Evolutionary conservation across 768 basidiomycete genomes (phyloP).

Genomic region (Psilocybe cyanescens): DNA sequence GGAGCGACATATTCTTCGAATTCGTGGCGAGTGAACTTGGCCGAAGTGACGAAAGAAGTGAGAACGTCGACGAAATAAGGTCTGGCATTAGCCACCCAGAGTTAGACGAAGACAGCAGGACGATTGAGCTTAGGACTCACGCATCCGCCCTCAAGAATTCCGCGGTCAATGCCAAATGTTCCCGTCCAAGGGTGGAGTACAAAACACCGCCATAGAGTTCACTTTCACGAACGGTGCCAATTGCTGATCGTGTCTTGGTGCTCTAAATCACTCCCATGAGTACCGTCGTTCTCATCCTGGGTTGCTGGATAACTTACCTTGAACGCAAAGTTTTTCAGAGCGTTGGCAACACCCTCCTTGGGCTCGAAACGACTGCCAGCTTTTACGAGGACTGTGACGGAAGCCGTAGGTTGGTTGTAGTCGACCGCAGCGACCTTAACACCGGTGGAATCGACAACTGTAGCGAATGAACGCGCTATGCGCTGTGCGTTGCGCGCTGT

Average conservation of each 20-base stretch:
- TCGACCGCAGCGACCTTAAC: conserved; percentile 89
- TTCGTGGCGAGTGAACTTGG: conserved; percentile 81
- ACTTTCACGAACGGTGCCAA: conserved; percentile 89
- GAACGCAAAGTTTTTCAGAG: conserved; percentile 98
- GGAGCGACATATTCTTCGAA: conserved; percentile 76
- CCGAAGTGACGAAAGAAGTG: conserved; percentile 79
- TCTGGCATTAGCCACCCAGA: conserved; percentile 44
- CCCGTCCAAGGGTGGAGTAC: conserved; percentile 81
- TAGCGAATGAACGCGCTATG: conserved; percentile 76
- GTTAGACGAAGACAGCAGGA: background rate
- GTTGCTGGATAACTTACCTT: conserved; percentile 64
- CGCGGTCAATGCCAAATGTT: conserved; percentile 91
- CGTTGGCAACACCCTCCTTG: conserved; percentile 90
- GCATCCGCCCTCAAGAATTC: conserved; percentile 96
- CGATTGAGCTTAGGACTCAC: conserved; percentile 55
- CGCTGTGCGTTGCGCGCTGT: conserved; percentile 57
- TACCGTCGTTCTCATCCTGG: background rate
- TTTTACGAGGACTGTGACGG: conserved; percentile 90
- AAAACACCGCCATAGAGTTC: conserved; percentile 94
- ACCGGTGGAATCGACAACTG: conserved; percentile 78
- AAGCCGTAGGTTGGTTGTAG: conserved; percentile 79
- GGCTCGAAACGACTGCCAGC: conserved; percentile 90
- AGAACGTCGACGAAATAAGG: conserved; percentile 90
- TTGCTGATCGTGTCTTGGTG: conserved; percentile 82
- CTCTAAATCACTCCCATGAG: conserved; percentile 52